Evolutionary conservation across 306 rosid genomes (phyloP), one percentile per base, ranked within the genome.

Genomic region (Luffa acutangula): DNA sequence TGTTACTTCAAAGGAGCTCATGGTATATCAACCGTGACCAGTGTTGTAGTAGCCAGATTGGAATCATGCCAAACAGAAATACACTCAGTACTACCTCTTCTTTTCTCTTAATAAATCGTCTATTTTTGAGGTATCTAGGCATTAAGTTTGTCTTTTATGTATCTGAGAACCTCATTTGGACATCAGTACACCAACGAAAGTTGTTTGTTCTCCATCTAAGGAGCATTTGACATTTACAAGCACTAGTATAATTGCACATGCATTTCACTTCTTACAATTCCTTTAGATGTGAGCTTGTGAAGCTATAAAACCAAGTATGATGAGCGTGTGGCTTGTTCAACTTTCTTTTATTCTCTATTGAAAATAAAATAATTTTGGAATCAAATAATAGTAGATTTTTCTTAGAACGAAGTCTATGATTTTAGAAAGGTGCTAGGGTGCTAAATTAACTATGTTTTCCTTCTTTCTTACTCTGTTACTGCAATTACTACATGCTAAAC

Each of bases 21-120:
- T 65, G 98, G 98, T 84, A 92, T 95, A 85, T 95, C 98, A 70
- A 91, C 89, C 84, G 92, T 95, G 69, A 83, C 96, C 66, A 91
- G 91, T 80, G 87, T 95, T 81, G 81, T 89, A 59, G 72, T 92
- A 37, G 77, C 86, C 54, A 83, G 80, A 73, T 81, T 82, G 80
- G 84, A 81, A 66, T 78, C 84, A 54, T 76, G 75, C 81, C 92
- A 87, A 82, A 82, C 84, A 63, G 95, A 94, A 85, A 87, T 94
- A 76, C 78, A 90, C 83, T 95, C 97, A 41, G 98, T 91, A 87
- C 60, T 86, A 78, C 78, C 80, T 77, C 65, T 65, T 74, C 45
- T 51, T 73, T 48, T 33, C 42, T 18, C 34, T 74, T 51, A 31
- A 51, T 74, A 12, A 49, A 33, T 49, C 51, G 33, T 74, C 31